phyloP scores from a whole-genome alignment of 345 rosid genomes.

The Syzygium jambos region DNA sequence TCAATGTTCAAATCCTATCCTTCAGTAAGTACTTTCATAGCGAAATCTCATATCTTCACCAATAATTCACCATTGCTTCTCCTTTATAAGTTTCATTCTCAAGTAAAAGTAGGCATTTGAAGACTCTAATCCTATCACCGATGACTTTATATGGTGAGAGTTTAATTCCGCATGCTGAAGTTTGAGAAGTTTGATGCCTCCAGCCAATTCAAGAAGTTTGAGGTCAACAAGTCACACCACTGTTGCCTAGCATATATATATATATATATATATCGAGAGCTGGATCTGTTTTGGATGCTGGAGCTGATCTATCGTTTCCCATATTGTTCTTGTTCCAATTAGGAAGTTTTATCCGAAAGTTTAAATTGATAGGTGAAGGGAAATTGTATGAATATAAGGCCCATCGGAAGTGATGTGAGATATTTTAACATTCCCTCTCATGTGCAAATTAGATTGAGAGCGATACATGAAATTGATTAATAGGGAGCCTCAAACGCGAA shows the following conservation, averaged over 20 bases:
- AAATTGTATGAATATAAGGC: background rate
- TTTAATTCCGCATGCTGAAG: background rate
- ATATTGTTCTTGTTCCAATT: background rate
- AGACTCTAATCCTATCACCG: background rate
- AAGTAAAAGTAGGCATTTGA: background rate
- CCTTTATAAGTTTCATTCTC: background rate
- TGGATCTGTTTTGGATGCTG: background rate
- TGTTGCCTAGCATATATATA: background rate
- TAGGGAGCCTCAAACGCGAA: background rate
- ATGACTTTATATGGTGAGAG: background rate
- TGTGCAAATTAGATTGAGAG: background rate
- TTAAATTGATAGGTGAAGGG: background rate
- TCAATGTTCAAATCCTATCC: conserved; percentile 92
- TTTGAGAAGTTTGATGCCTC: background rate
- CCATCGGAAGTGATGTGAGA: background rate
- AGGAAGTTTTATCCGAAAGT: background rate
- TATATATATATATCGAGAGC: background rate
- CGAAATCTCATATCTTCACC: background rate
- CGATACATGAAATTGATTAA: background rate
- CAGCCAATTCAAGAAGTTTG: background rate
- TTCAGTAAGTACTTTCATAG: conserved; percentile 49
- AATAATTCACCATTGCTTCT: background rate
- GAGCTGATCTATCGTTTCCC: background rate
- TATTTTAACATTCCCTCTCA: background rate
- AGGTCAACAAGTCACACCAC: background rate